Conservation (phyloP, 805 yeast genomes). For the Saccharomycopsis fibuligera region DNA sequence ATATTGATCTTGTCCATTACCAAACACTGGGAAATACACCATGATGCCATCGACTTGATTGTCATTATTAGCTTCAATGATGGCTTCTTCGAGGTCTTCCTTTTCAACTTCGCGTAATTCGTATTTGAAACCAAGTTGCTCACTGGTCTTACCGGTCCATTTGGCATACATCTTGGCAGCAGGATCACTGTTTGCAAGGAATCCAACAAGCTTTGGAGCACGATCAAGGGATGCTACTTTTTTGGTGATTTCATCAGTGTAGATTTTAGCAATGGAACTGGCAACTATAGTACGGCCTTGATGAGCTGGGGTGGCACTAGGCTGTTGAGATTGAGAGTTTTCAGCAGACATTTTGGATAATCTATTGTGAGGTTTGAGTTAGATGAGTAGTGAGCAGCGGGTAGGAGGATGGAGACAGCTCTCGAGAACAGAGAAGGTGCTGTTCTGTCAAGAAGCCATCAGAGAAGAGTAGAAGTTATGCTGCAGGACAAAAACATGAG, state of each 20-base stretch:
- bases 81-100: constrained; percentile 78
- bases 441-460: no score
- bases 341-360: no score
- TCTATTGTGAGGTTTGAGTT: no score
- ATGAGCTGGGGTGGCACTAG: no score
- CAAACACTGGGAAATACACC: constrained; percentile 97
- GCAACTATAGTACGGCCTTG: constrained; percentile 78
- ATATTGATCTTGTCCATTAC: constrained; percentile 91
- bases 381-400: no score
- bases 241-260: constrained; percentile 59
- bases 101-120: constrained; percentile 69
- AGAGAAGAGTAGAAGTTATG: no score
- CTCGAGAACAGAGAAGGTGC: no score
- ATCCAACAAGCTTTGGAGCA: constrained; percentile 79
- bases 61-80: constrained; percentile 77
- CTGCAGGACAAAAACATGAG: no score
- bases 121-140: constrained; percentile 77
- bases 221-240: constrained; percentile 48
- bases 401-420: no score
- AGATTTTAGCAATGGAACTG: constrained; percentile 78
- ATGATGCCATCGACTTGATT: constrained; percentile 80
- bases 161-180: constrained; percentile 93
- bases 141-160: constrained; percentile 92
- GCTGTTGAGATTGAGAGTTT: no score
- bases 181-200: constrained; percentile 88